Percentiles rank a stretch among this genome's conserved stretches.
Evolutionary conservation across 768 basidiomycete genomes (phyloP).

Genomic region (Scleroderma bovista): DNA sequence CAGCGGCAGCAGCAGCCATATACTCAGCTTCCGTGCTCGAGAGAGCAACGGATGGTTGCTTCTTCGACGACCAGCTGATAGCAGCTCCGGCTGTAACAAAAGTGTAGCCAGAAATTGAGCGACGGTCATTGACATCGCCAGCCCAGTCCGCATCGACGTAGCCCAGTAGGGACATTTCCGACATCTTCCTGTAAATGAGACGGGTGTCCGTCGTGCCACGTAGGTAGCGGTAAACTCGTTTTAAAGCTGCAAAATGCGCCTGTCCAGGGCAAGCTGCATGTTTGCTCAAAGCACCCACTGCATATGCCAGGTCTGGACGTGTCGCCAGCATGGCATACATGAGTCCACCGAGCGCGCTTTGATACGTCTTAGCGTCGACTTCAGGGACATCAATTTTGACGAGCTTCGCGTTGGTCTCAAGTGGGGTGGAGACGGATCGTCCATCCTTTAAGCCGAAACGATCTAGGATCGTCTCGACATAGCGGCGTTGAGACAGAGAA

Average conservation of each 20-base stretch:
- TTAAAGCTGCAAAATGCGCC: not conserved
- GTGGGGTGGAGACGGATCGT: not conserved
- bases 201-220: not conserved
- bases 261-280: not conserved
- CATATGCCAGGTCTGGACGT: not conserved
- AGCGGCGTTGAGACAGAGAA: not conserved
- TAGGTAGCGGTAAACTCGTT: not conserved
- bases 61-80: constrained; percentile 30
- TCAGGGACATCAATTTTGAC: not conserved
- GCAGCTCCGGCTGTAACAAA: constrained; percentile 30
- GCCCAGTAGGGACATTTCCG: not conserved
- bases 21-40: constrained; percentile 40
- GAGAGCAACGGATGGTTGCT: constrained; percentile 11
- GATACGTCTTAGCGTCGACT: not conserved
- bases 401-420: not conserved
- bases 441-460: not conserved
- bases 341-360: not conserved
- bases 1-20: constrained; percentile 30
- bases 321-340: not conserved
- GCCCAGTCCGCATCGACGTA: not conserved
- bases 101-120: constrained; percentile 23
- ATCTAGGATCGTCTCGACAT: not conserved
- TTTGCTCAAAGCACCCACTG: not conserved
- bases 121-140: not conserved
- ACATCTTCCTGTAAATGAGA: not conserved